Base-by-base conservation (phyloP, 495 filamentous ascomycete genomes). In the Aspergillus coremiiformis region DNA sequence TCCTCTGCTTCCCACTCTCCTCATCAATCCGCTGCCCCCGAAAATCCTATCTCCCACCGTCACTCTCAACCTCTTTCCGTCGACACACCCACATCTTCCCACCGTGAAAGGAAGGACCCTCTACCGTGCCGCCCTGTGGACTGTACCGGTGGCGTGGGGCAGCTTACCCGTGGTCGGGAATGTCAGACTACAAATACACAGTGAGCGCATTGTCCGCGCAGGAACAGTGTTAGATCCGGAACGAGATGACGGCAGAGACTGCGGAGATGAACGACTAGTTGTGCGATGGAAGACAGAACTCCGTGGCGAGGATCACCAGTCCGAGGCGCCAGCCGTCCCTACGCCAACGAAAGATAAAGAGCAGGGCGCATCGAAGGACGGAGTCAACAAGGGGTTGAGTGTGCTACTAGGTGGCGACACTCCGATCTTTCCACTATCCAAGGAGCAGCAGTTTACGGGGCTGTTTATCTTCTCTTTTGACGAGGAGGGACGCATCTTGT, bases 401-500 rank as follows among this genome's bases (percentile, higher is more conserved):
- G 57, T 68, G 5, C 62, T 75, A 1, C 63, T 76, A 1, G 73
- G 80, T 23, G 80, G 83, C 15, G 86, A 90, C 59, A 72, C 81
- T 17, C 80, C 83, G 4, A 83, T 91, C 21, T 83, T 87, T 52
- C 85, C 89, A 51, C 70, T 90, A 21, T 79, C 83, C 11, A 84
- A 86, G 46, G 71, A 75, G 44, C 69, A 72, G 43, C 70, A 74
- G 35, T 74, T 76, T 42, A 71, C 67, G 15, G 93, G 93, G 0
- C 56, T 96, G 14, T 98, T 98, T 65, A 81, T 95, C 43, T 98
- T 98, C 68, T 88, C 93, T 47, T 98, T 98, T 67, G 94, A 98
- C 62, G 80, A 85, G 53, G 83, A 94, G 55, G 93, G 94, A 3
- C 74, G 90, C 44, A 83, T 98, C 22, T 56, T 85, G 43, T 84